Evolutionary conservation across 2,329 filamentous ascomycete species (phyloP).

Genomic region (Beauveria medogensis): DNA sequence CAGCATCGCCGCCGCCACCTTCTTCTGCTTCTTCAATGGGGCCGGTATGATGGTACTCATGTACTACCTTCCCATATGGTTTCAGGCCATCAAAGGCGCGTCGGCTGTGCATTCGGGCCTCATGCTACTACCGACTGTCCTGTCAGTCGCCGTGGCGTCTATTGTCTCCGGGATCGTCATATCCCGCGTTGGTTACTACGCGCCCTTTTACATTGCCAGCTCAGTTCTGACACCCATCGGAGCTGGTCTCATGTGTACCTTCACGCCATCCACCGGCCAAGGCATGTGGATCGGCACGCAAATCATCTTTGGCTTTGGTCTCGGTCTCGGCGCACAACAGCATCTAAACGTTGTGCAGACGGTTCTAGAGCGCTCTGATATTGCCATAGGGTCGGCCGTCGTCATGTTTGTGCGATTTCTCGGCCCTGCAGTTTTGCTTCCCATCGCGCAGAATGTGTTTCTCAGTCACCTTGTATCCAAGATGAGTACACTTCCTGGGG

Average conservation of each 20-base stretch:
- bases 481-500: slow-evolving; percentile 22
- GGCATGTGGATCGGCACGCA: slow-evolving; percentile 35
- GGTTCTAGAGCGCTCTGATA: slow-evolving; percentile 29
- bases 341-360: slow-evolving; percentile 33
- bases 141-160: slow-evolving; percentile 21
- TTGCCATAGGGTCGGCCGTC: slow-evolving; percentile 31
- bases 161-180: slow-evolving; percentile 20
- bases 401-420: slow-evolving; percentile 31
- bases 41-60: slow-evolving; percentile 21
- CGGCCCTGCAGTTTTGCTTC: slow-evolving; percentile 34
- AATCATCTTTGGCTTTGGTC: slow-evolving; percentile 29
- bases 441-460: slow-evolving; percentile 39
- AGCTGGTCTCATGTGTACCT: slow-evolving; percentile 30
- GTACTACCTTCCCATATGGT: slow-evolving; percentile 27
- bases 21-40: slow-evolving; percentile 14
- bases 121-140: slow-evolving; percentile 24
- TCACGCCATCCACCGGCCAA: slow-evolving; percentile 17
- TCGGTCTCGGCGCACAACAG: slow-evolving; percentile 32
- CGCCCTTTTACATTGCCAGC: slow-evolving; percentile 24
- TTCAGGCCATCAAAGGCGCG: slow-evolving; percentile 25
- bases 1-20: slow-evolving; percentile 19
- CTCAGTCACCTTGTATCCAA: slow-evolving; percentile 32
- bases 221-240: slow-evolving; percentile 23
- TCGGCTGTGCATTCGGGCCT: slow-evolving; percentile 25
- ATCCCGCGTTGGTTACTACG: slow-evolving; percentile 27